phyloP scores from a whole-genome alignment of 768 basidiomycete genomes.

The Lactarius akahatsu region DNA sequence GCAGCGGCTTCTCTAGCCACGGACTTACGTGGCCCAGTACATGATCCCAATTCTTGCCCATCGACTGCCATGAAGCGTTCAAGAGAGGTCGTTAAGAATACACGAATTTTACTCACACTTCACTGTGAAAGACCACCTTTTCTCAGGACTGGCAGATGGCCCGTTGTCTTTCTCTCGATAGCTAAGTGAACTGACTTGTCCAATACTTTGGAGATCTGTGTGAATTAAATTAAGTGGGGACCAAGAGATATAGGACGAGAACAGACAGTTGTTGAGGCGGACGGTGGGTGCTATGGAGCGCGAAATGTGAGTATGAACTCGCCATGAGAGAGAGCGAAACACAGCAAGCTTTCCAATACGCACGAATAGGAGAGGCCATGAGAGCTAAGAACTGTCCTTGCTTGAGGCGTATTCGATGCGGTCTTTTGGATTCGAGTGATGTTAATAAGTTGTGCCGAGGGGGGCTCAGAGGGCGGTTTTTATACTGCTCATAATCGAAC shows the following conservation, averaged over 20 bases:
- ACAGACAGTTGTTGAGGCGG: conserved; percentile 28
- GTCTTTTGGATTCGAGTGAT: neutral
- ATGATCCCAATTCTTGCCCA: conserved; percentile 44
- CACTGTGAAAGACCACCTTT: conserved; percentile 21
- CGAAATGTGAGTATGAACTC: conserved; percentile 1
- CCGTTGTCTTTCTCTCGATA: conserved; percentile 23
- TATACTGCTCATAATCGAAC: conserved; percentile 3
- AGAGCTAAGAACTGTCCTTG: neutral
- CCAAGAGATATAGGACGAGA: too few species aligned
- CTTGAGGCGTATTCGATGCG: neutral
- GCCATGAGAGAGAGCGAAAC: neutral
- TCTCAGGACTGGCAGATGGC: neutral
- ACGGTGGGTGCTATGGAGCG: conserved; percentile 20
- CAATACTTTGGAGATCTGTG: conserved; percentile 21
- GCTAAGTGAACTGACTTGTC: conserved; percentile 4
- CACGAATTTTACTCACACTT: conserved; percentile 31
- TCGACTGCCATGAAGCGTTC: conserved; percentile 10
- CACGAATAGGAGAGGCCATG: conserved; percentile 15
- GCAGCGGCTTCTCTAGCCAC: conserved; percentile 39
- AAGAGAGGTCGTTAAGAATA: neutral
- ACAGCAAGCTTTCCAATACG: neutral
- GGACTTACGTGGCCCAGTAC: conserved; percentile 42
- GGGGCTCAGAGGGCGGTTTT: neutral
- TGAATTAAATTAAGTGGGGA: neutral
- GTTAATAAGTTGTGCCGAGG: neutral